phyloP scores from a whole-genome alignment of 805 yeast species.

The Wickerhamiella sorbophila region DNA sequence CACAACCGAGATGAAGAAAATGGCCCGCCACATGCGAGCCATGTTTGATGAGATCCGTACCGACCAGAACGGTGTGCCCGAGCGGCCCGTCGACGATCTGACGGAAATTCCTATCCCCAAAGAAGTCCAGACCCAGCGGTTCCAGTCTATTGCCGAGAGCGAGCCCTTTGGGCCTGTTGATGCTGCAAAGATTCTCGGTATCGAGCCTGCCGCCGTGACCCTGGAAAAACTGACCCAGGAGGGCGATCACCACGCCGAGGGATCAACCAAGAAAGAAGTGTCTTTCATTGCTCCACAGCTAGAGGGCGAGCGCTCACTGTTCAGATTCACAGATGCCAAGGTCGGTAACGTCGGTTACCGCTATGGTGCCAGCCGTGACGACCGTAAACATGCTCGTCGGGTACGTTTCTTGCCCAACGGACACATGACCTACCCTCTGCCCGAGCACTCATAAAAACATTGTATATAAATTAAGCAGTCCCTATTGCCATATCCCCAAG shows the following conservation, averaged over 20 bases:
- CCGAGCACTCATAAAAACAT: constrained; percentile 16
- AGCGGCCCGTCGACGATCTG: constrained; percentile 47
- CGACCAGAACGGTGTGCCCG: constrained; percentile 19
- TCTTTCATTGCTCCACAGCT: constrained; percentile 41
- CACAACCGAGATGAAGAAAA: constrained; percentile 40
- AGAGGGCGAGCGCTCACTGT: constrained; percentile 55
- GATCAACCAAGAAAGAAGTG: constrained; percentile 28
- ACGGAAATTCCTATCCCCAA: constrained; percentile 90
- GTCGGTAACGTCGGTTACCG: constrained; percentile 82
- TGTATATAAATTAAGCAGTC: background rate
- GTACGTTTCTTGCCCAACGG: constrained; percentile 21
- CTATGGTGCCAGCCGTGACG: constrained; percentile 83
- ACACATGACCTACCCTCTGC: constrained; percentile 13
- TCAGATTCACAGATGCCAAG: constrained; percentile 61
- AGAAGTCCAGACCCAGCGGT: constrained; percentile 66
- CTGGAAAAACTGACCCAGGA: constrained; percentile 40
- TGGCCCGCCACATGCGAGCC: constrained; percentile 49
- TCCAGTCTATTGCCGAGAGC: constrained; percentile 80
- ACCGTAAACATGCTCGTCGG: constrained; percentile 64
- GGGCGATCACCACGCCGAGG: constrained; percentile 9
- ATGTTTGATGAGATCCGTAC: constrained; percentile 54
- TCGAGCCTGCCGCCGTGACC: constrained; percentile 79
- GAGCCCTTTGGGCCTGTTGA: constrained; percentile 94
- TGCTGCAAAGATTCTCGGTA: constrained; percentile 70
- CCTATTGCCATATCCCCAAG: no score